Conservation (phyloP, 108 stramenopile species). For the Licmophora abbreviata region DNA sequence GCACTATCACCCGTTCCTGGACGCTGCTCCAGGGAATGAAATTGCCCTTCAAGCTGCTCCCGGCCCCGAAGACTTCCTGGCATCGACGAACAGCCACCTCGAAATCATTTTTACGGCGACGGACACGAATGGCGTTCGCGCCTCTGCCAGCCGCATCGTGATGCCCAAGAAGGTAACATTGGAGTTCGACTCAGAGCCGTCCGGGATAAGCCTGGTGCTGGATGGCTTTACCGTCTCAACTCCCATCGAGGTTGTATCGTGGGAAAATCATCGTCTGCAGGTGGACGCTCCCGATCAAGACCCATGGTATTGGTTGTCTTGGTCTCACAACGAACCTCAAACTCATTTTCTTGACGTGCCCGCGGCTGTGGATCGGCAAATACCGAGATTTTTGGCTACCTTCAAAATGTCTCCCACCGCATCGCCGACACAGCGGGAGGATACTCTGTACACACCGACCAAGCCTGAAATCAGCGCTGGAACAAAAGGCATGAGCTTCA, state of each 20-base stretch:
- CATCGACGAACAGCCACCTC: conserved; percentile 21
- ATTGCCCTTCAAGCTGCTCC: conserved; percentile 13
- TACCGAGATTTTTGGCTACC: too few species aligned
- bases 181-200: conserved; percentile 9
- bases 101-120: conserved; percentile 21
- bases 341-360: too few species aligned
- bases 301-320: conserved; percentile 4
- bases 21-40: conserved; percentile 12
- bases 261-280: conserved; percentile 15
- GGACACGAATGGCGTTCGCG: conserved; percentile 13
- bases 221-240: conserved; percentile 12
- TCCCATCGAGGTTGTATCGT: conserved; percentile 9
- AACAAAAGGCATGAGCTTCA: too few species aligned
- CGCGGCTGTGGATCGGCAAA: too few species aligned
- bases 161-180: conserved; percentile 10
- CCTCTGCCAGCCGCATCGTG: conserved; percentile 6
- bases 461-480: too few species aligned
- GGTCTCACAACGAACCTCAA: conserved; percentile 4
- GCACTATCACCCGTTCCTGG: conserved; percentile 25
- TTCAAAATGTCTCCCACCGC: too few species aligned
- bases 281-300: conserved; percentile 12
- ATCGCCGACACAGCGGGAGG: too few species aligned
- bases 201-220: conserved; percentile 13
- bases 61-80: conserved; percentile 22
- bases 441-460: too few species aligned